These are phyloP conservation scores for Elasticomyces elasticus DNA, from an alignment of 495 filamentous ascomycete genomes.

Conservation along the genomic window DNA sequence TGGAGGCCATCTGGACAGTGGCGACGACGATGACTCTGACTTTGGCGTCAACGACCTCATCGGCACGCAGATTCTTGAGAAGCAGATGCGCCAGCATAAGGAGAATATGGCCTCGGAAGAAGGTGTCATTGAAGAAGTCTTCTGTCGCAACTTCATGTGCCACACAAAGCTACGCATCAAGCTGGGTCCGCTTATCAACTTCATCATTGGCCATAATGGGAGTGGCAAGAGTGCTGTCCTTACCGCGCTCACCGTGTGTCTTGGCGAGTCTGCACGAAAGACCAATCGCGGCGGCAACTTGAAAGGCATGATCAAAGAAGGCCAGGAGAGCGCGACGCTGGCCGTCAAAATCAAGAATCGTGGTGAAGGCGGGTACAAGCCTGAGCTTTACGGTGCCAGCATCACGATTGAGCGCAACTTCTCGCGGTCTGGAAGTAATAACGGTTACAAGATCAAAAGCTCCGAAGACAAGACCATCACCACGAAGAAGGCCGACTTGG, in stretches of 20 bases:
- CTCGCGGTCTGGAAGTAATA: constrained; percentile 58
- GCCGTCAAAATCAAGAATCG: constrained; percentile 83
- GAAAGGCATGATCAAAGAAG: constrained; percentile 88
- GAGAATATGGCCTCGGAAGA: constrained; percentile 71
- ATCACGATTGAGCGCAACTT: constrained; percentile 90
- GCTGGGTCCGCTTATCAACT: constrained; percentile 89
- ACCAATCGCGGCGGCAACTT: constrained; percentile 92
- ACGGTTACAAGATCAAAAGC: constrained; percentile 79
- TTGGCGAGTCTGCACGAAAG: constrained; percentile 86
- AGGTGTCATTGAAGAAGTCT: constrained; percentile 72
- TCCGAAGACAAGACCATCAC: constrained; percentile 61
- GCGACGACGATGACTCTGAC: constrained; percentile 38
- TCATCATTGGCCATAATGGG: constrained; percentile 94
- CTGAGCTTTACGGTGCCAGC: constrained; percentile 70
- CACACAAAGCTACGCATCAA: constrained; percentile 69
- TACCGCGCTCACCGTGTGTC: constrained; percentile 87
- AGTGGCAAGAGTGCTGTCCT: constrained; percentile 97
- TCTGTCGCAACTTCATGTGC: constrained; percentile 91
- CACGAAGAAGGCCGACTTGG: constrained; percentile 76
- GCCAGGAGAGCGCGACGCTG: constrained; percentile 56
- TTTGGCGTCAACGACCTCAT: constrained; percentile 52
- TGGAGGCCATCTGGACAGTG: not conserved
- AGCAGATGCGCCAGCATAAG: constrained; percentile 44
- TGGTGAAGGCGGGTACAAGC: constrained; percentile 71
- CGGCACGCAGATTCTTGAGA: constrained; percentile 60